phyloP scores from a whole-genome alignment of 1,139 yeast genomes.

The Debaryomyces sp. region DNA sequence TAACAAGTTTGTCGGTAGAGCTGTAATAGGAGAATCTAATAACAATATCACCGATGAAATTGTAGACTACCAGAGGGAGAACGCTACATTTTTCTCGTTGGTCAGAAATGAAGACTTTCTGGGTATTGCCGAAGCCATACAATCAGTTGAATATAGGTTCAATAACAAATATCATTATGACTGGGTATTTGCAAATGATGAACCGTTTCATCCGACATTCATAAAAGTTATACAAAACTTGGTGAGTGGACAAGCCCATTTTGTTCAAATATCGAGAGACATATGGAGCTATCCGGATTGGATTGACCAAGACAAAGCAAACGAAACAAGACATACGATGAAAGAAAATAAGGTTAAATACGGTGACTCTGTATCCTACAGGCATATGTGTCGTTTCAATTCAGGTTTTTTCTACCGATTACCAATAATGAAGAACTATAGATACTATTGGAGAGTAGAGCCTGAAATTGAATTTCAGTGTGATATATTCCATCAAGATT shows the following conservation, averaged over 20 bases:
- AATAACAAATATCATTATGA: constrained; percentile 65
- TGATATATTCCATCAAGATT: constrained; percentile 20
- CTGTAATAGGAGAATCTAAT: neutral
- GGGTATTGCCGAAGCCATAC: constrained; percentile 57
- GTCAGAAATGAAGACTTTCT: constrained; percentile 68
- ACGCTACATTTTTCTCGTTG: constrained; percentile 70
- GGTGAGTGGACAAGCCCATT: constrained; percentile 50
- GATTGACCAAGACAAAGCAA: constrained; percentile 25
- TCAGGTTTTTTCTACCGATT: constrained; percentile 30
- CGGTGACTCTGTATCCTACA: constrained; percentile 37
- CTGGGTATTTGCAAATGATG: constrained; percentile 78
- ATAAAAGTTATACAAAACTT: constrained; percentile 40
- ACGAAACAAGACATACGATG: constrained; percentile 19
- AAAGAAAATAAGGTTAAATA: constrained; percentile 37
- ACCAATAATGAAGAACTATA: constrained; percentile 17
- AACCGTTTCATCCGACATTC: constrained; percentile 54
- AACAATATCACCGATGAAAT: neutral
- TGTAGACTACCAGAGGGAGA: constrained; percentile 12
- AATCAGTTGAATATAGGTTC: constrained; percentile 67
- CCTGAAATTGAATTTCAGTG: constrained; percentile 19
- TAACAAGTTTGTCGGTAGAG: constrained; percentile 10
- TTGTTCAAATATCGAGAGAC: constrained; percentile 48
- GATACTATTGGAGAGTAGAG: constrained; percentile 23
- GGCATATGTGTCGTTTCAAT: constrained; percentile 39
- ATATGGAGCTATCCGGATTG: constrained; percentile 48